A percentile compares a stretch with the other conserved stretches of the same genome.
Conservation (phyloP, 2,329 filamentous ascomycete species). For the Harringtonia lauricola region DNA sequence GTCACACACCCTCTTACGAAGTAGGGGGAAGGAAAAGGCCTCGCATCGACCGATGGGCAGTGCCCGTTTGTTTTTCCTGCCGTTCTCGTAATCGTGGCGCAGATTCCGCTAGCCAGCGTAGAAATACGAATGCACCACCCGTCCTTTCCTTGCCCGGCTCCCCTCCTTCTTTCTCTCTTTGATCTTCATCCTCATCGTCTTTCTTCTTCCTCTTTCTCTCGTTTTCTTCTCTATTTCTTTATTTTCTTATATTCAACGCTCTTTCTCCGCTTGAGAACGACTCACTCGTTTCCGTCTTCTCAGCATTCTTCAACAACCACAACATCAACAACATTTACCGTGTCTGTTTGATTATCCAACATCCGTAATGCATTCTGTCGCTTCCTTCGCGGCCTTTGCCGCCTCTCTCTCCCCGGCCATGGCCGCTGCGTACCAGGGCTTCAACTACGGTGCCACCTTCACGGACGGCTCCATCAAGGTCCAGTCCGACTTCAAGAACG, state of each 20-base stretch:
- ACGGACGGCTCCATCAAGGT: conserved; percentile 47
- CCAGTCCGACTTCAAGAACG: conserved; percentile 55
- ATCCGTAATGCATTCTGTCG: conserved; percentile 7
- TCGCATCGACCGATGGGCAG: too few species aligned
- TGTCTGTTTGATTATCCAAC: not conserved
- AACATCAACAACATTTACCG: not conserved
- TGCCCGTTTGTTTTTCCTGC: not conserved
- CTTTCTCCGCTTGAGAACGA: not conserved
- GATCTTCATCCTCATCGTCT: not conserved
- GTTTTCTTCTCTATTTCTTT: not conserved
- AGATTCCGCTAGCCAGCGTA: too few species aligned
- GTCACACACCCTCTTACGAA: too few species aligned
- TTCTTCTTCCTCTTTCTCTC: not conserved
- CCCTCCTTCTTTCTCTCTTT: not conserved
- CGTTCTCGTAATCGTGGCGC: too few species aligned
- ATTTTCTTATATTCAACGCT: not conserved
- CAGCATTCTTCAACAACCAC: not conserved
- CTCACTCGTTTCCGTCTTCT: not conserved
- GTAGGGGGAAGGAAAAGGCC: too few species aligned
- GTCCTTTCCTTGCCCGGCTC: not conserved
- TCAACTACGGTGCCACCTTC: conserved; percentile 62
- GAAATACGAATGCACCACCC: too few species aligned
- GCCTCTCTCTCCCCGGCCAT: conserved; percentile 17
- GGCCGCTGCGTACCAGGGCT: conserved; percentile 40
- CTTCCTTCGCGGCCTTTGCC: conserved; percentile 10